These are phyloP conservation scores for Chrysoporthe puriensis DNA, from an alignment of 2,329 filamentous ascomycete species.

Conservation along the genomic window DNA sequence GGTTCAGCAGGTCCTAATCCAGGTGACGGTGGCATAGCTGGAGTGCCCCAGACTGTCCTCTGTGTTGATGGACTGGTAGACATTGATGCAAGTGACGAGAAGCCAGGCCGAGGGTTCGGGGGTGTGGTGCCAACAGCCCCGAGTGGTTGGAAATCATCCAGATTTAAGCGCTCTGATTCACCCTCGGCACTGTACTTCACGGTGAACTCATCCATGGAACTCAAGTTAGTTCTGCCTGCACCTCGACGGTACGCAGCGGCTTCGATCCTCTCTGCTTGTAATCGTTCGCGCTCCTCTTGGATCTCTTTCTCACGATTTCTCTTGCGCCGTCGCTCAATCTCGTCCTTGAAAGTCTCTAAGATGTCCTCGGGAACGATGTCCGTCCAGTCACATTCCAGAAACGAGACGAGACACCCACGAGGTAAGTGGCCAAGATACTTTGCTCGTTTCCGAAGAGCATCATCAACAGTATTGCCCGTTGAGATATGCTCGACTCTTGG, in stretches of 20 bases:
- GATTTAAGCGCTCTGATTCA: constrained; percentile 43
- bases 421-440: constrained; percentile 89
- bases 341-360: constrained; percentile 73
- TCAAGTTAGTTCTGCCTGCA: constrained; percentile 41
- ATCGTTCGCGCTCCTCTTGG: constrained; percentile 82
- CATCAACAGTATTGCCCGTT: constrained; percentile 84
- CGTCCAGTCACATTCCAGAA: constrained; percentile 93
- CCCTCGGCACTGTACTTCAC: constrained; percentile 38
- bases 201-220: constrained; percentile 44
- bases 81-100: constrained; percentile 72
- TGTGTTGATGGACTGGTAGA: constrained; percentile 78
- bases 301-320: constrained; percentile 81
- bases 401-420: constrained; percentile 87
- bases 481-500: constrained; percentile 89
- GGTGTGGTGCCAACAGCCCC: constrained; percentile 56
- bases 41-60: constrained; percentile 93
- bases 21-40: constrained; percentile 64
- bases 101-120: constrained; percentile 62
- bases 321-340: constrained; percentile 77
- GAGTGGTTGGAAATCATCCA: constrained; percentile 69
- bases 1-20: constrained; percentile 47
- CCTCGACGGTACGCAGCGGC: constrained; percentile 67
- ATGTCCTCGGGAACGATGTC: constrained; percentile 79
- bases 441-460: constrained; percentile 77
- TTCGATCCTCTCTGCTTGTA: constrained; percentile 81